These are phyloP conservation scores for Calonectria pseudoturangicola DNA, from an alignment of 2,329 filamentous ascomycete genomes.

Conservation along the genomic window DNA sequence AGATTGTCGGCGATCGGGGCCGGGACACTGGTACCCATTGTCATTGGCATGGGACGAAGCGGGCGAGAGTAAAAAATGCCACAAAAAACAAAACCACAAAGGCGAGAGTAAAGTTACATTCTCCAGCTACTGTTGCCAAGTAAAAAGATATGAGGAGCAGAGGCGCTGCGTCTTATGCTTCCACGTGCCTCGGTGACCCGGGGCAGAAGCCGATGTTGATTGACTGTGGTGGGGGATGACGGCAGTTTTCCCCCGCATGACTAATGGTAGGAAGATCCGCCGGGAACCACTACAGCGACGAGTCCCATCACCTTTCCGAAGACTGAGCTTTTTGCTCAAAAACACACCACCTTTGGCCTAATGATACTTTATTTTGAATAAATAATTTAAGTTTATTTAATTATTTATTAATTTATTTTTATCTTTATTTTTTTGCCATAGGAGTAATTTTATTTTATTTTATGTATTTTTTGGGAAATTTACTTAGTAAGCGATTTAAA, in stretches of 20 bases:
- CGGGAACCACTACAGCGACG: too few species aligned
- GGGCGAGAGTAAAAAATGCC: neutral
- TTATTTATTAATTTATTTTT: too few species aligned
- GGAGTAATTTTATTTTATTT: too few species aligned
- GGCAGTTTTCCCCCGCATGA: conserved; percentile 40
- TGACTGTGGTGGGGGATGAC: conserved; percentile 23
- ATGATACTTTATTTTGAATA: too few species aligned
- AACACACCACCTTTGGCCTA: too few species aligned
- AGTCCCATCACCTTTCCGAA: too few species aligned
- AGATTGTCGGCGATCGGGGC: conserved; percentile 29
- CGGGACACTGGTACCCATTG: conserved; percentile 33
- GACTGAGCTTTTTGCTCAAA: too few species aligned
- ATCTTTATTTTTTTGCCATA: too few species aligned
- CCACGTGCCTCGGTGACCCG: conserved; percentile 41
- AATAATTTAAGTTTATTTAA: too few species aligned
- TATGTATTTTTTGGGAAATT: too few species aligned
- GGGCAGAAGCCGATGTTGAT: conserved; percentile 31
- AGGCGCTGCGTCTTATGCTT: conserved; percentile 33
- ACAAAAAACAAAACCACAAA: neutral
- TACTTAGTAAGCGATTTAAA: too few species aligned
- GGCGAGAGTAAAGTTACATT: conserved; percentile 25
- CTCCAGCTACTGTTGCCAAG: neutral
- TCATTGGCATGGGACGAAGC: neutral
- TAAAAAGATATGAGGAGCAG: too few species aligned
- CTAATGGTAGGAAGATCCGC: conserved; percentile 21